These are phyloP conservation scores for Tetrapisispora fleetii DNA, from an alignment of 805 yeast genomes.

Conservation along the genomic window DNA sequence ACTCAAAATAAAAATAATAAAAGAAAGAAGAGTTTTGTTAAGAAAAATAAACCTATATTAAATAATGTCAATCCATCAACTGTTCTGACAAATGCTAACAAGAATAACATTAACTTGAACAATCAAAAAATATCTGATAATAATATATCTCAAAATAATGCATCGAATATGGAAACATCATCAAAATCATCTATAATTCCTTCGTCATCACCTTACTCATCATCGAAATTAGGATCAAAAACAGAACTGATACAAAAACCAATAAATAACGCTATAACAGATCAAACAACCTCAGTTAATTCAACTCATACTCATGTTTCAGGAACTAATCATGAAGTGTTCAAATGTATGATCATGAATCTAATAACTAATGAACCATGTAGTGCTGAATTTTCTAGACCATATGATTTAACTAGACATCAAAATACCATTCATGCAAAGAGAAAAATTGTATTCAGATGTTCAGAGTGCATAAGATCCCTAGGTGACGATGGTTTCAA, in stretches of 20 bases:
- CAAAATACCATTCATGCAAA: slow-evolving; percentile 94
- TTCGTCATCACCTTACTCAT: neutral
- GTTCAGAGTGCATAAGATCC: slow-evolving; percentile 62
- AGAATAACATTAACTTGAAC: neutral
- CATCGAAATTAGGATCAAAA: neutral
- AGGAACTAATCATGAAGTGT: neutral
- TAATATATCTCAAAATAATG: too few species aligned
- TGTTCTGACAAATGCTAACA: neutral
- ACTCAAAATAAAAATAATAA: neutral
- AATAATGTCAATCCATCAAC: neutral
- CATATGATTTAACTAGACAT: slow-evolving; percentile 89
- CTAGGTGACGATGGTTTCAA: slow-evolving; percentile 36
- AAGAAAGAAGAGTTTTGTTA: slow-evolving; percentile 1
- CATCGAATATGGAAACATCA: neutral
- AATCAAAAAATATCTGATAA: neutral
- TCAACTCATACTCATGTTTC: neutral
- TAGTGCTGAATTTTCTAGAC: slow-evolving; percentile 62
- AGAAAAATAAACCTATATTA: neutral
- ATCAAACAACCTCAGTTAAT: neutral
- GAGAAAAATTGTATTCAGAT: slow-evolving; percentile 73
- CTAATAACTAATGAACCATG: slow-evolving; percentile 16
- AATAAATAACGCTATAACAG: neutral
- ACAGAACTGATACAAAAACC: neutral
- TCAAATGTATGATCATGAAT: slow-evolving; percentile 3
- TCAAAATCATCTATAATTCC: neutral